A percentile compares a stretch with the other conserved stretches of the same genome.
These are phyloP conservation scores for Tolypocladium ovalisporum DNA, from an alignment of 2,329 filamentous ascomycete species.

Conservation along the genomic window DNA sequence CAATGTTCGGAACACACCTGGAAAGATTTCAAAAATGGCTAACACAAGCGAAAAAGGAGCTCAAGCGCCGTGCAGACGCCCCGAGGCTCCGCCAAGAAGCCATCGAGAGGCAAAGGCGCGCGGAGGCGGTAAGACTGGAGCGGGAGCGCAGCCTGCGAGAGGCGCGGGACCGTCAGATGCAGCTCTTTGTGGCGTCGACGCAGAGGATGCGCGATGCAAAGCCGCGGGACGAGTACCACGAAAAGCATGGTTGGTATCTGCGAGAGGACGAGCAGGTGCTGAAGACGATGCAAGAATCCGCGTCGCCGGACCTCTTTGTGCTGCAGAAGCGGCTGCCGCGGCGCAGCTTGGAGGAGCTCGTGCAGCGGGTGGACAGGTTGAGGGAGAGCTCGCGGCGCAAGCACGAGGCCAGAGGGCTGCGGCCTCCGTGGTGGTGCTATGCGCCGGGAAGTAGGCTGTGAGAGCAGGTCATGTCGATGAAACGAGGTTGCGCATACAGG, in stretches of 20 bases:
- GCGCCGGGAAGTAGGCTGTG: neutral
- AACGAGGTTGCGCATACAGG: neutral
- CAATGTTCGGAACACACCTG: neutral
- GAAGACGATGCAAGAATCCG: conserved; percentile 10
- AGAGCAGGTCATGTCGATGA: neutral
- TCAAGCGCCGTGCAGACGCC: neutral
- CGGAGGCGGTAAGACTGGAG: conserved; percentile 1
- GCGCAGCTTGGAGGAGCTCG: conserved; percentile 9
- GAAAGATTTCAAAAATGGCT: neutral
- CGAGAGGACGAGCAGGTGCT: conserved; percentile 16
- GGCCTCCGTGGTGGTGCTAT: conserved; percentile 16
- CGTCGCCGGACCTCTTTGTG: conserved; percentile 5
- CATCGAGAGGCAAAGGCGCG: neutral
- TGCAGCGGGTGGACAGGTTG: conserved; percentile 9
- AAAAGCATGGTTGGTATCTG: conserved; percentile 13
- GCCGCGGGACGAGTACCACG: conserved; percentile 7
- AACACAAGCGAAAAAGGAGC: neutral
- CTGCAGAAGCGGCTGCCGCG: conserved; percentile 7
- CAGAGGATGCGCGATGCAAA: conserved; percentile 3
- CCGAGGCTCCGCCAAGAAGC: neutral
- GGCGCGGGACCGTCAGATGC: conserved; percentile 1
- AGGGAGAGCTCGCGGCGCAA: conserved; percentile 9
- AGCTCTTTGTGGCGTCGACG: conserved; percentile 8
- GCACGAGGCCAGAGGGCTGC: conserved; percentile 5
- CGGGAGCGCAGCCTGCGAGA: conserved; percentile 1